Base-by-base conservation (phyloP, 768 basidiomycete species). In the Phanerodontia chrysosporium region DNA sequence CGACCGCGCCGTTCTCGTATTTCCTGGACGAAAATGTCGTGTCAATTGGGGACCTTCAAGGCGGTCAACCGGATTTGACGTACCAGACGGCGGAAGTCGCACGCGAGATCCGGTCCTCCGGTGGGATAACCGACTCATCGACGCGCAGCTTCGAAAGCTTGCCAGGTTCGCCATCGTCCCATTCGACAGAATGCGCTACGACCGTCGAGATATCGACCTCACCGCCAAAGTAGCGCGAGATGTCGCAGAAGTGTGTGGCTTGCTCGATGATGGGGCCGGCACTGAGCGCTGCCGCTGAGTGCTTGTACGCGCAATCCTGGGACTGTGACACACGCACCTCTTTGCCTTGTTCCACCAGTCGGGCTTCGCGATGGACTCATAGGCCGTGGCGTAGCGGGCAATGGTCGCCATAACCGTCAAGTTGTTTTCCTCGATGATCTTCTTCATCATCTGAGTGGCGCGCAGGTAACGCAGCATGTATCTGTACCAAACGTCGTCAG, bases 191-290 rank as follows among this genome's bases (percentile, higher is more conserved):
- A 69, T 94, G 92, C 16, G 95, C 96, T 39, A 71, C 76, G 42
- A 93, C 89, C 32, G 82, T 83, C 53, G 84, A 75, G 61, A 95
- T 85, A 68, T 97, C 92, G 58, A 97, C 92, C 64, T 96, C 92
- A 16, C 96, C 96, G 53, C 95, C 96, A 69, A 98, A 98, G 79
- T 96, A 96, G 64, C 96, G 89, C 42, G 94, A 97, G 45, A 97
- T 82, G 75, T 98, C 95, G 66, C 92, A 95, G 76, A 98, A 96
- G 77, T 98, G 96, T 14, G 96, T 98, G 49, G 92, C 95, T 76
- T 94, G 90, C 72, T 94, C 93, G 62, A 95, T 76, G 65, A 95
- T 80, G 4, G 92, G 91, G 21, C 91, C 91, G 55, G 83, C 87
- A 69, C 90, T 88, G 53, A 16, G 29, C 44, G 35, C 45, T 7